phyloP scores from a whole-genome alignment of 83 land plant species.

The Isoetes engelmannii region DNA sequence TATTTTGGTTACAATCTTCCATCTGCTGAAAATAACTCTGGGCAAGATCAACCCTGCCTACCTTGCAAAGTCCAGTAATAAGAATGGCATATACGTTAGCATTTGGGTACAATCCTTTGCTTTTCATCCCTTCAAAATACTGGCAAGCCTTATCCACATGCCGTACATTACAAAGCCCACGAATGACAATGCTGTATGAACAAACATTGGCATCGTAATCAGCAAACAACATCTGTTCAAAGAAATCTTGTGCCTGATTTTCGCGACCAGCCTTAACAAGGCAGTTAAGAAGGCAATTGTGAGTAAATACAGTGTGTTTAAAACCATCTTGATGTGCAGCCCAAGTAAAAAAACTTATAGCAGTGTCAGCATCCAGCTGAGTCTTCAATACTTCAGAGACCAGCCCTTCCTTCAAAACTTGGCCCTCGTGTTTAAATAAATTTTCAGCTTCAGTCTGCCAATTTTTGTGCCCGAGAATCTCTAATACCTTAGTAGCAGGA shows the following conservation, averaged over 20 bases:
- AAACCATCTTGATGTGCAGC: neutral
- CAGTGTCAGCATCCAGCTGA: no score
- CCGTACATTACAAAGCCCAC: conserved; percentile 44
- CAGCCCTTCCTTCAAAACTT: no score
- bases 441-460: no score
- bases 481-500: no score
- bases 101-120: conserved; percentile 30
- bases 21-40: conserved; percentile 38
- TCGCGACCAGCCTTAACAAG: conserved; percentile 45
- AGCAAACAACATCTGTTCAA: conserved; percentile 46
- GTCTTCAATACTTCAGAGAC: no score
- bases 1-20: conserved; percentile 32
- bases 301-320: conserved; percentile 41
- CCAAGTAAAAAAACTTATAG: no score
- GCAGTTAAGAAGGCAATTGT: conserved; percentile 53
- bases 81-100: conserved; percentile 38
- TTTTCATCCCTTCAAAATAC: conserved; percentile 37
- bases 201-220: conserved; percentile 36
- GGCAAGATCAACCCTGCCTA: conserved; percentile 31
- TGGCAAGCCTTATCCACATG: conserved; percentile 39
- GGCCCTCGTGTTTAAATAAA: no score
- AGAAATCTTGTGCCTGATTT: conserved; percentile 33
- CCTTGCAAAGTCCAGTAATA: conserved; percentile 41
- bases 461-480: no score
- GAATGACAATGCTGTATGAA: conserved; percentile 48